A percentile compares a stretch with the other conserved stretches of the same genome.
Evolutionary conservation across 805 yeast genomes (phyloP).

Genomic region (Lachancea cidri): DNA sequence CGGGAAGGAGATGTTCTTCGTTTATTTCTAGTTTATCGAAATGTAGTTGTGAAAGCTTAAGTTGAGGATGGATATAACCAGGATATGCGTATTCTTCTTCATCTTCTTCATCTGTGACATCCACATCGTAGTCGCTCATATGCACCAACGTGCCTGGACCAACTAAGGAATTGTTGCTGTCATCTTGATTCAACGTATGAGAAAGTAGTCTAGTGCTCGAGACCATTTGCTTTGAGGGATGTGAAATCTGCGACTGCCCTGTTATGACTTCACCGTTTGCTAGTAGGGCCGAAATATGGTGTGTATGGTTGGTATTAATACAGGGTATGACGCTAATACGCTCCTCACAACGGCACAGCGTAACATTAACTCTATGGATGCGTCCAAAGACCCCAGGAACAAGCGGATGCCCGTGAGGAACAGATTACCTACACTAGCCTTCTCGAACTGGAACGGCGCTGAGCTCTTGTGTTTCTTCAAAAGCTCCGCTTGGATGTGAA

Average conservation of each 20-base stretch:
- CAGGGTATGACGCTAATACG: slow-evolving; percentile 68
- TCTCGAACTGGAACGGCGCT: slow-evolving; percentile 54
- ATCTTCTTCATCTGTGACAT: slow-evolving; percentile 37
- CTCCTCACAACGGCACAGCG: slow-evolving; percentile 44
- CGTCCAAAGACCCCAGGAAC: slow-evolving; percentile 78
- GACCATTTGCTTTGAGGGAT: slow-evolving; percentile 45
- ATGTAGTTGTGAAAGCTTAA: slow-evolving; percentile 67
- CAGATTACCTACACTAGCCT: slow-evolving; percentile 82
- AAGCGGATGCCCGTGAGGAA: slow-evolving; percentile 76
- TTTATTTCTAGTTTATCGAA: slow-evolving; percentile 38
- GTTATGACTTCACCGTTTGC: slow-evolving; percentile 67
- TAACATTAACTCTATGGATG: slow-evolving; percentile 71
- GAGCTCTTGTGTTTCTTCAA: slow-evolving; percentile 52
- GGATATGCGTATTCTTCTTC: slow-evolving; percentile 58
- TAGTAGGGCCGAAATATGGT: slow-evolving; percentile 76
- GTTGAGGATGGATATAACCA: slow-evolving; percentile 56
- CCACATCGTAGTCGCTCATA: slow-evolving; percentile 28
- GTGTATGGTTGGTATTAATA: slow-evolving; percentile 75
- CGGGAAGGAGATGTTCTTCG: slow-evolving; percentile 54
- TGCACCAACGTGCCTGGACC: slow-evolving; percentile 15
- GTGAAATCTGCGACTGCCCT: slow-evolving; percentile 92
- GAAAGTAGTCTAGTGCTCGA: slow-evolving; percentile 16
- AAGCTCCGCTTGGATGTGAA: slow-evolving; percentile 73
- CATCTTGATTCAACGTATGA: slow-evolving; percentile 21
- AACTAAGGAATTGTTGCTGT: slow-evolving; percentile 5